phyloP scores from a whole-genome alignment of 352 stramenopile genomes.

The Phytophthora palmivora region DNA sequence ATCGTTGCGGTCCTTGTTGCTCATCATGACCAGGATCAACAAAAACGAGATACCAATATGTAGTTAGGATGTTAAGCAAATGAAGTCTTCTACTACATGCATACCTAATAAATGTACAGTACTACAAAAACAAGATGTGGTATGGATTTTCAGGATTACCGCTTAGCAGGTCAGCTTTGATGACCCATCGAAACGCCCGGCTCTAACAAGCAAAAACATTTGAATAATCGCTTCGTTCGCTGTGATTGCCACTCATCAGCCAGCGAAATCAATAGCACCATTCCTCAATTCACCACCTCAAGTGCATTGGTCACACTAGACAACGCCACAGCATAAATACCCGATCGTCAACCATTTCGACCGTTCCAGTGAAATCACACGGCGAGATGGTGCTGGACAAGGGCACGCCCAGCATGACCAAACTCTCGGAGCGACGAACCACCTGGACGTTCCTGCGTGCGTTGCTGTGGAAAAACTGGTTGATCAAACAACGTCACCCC shows the following conservation, averaged over 20 bases:
- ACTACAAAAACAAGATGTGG: too few species aligned
- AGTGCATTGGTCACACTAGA: neutral
- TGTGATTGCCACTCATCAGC: constrained; percentile 10
- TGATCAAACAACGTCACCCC: constrained; percentile 64
- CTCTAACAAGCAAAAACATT: constrained; percentile 6
- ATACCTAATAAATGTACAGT: too few species aligned
- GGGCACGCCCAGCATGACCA: constrained; percentile 7
- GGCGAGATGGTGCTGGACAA: constrained; percentile 23
- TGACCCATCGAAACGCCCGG: constrained; percentile 11
- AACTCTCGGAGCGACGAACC: constrained; percentile 28
- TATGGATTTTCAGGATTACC: constrained; percentile 28
- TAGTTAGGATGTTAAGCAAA: too few species aligned
- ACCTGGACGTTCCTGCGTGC: constrained; percentile 45
- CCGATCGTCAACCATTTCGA: constrained; percentile 12
- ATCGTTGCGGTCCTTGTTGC: too few species aligned
- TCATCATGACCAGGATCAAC: neutral
- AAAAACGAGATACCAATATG: neutral
- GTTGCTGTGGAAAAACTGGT: constrained; percentile 74
- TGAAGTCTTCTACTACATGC: too few species aligned
- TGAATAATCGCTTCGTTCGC: constrained; percentile 19
- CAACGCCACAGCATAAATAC: neutral
- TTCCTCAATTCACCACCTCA: constrained; percentile 25
- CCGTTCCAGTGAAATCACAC: constrained; percentile 10
- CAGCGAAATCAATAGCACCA: constrained; percentile 7
- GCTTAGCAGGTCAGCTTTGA: constrained; percentile 6